Base-by-base conservation (phyloP, 1,139 yeast genomes). In the Zhuliangozyma blackwelliae region DNA sequence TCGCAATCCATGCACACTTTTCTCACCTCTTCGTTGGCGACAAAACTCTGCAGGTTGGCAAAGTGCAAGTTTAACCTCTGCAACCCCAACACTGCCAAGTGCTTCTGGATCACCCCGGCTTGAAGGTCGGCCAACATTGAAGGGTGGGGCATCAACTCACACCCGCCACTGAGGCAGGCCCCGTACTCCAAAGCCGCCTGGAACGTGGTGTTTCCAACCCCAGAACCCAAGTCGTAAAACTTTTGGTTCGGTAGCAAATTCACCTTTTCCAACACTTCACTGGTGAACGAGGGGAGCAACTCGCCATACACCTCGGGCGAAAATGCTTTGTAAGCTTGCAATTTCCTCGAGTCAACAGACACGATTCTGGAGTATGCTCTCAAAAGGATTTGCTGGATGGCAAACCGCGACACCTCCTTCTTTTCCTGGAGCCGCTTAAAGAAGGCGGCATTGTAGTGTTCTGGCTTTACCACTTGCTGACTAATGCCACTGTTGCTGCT, bases 251-350 rank as follows among this genome's bases (percentile, higher is more conserved):
- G 70, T 26, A 62, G 58, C 35, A 88, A 63, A 2, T 68, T 70
- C 30, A 89, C 83, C 51, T 85, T 77, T 5, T 75, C 65, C 48
- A 84, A 79, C 1, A 86, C 82, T 47, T 73, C 79, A 35, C 88
- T 74, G 28, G 86, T 69, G 50, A 89, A 87, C 5, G 75, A 68
- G 1, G 97, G 97, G 51, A 90, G 66, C 39, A 90, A 63, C 59
- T 90, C 97, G 4, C 97, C 97, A 54, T 90, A 90, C 1, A 88
- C 96, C 51, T 82, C 87, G 43, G 87, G 90, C 4, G 96, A 86
- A 54, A 89, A 89, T 0, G 96, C 95, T 51, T 82, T 80, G 55
- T 89, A 89, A 4, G 77, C 71, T 35, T 84, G 73, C 36, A 89
- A 67, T 40, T 76, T 77, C 25, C 69, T 65, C 0, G 86, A 80